Conservation (phyloP, 768 basidiomycete genomes). For the Lentinula raphanica region DNA sequence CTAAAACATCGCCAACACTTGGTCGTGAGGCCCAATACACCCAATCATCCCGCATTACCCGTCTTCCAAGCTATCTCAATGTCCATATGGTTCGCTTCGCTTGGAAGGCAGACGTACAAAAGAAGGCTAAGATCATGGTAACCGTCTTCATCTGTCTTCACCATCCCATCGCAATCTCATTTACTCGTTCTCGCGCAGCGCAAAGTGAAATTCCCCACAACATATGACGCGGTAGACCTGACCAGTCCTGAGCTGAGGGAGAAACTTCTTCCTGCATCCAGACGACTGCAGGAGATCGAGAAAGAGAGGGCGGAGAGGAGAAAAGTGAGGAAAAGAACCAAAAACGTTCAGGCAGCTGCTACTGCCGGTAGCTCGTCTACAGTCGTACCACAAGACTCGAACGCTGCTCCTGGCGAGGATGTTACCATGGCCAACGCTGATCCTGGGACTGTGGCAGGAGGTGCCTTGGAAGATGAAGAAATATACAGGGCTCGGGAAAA, state of each 20-base stretch:
- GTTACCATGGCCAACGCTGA: neutral
- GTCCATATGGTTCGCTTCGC: conserved; percentile 96
- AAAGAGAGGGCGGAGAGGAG: conserved; percentile 79
- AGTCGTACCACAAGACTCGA: conserved; percentile 12
- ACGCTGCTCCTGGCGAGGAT: conserved; percentile 31
- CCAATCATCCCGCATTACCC: conserved; percentile 73
- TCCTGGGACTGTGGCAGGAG: conserved; percentile 21
- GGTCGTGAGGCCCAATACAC: conserved; percentile 79
- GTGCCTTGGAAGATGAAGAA: conserved; percentile 60
- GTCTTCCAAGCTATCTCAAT: conserved; percentile 79
- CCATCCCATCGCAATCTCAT: neutral
- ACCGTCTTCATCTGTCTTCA: conserved; percentile 7
- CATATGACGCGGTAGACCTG: conserved; percentile 82
- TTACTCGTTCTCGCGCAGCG: conserved; percentile 36
- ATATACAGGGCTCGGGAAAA: conserved; percentile 61
- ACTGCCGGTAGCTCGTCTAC: conserved; percentile 19
- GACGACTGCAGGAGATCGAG: conserved; percentile 73
- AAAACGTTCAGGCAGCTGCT: conserved; percentile 31
- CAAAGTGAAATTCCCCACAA: conserved; percentile 88
- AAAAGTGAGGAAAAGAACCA: conserved; percentile 76
- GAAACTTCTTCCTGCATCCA: conserved; percentile 66
- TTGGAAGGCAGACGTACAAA: conserved; percentile 86
- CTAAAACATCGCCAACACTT: conserved; percentile 77
- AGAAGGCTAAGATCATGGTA: conserved; percentile 97
- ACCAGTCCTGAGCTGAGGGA: conserved; percentile 72